Evolutionary conservation across 1,284 basidiomycete species (phyloP), one percentile per base, ranked within the genome.

Genomic region (Phellopilus nigrolimitatus): DNA sequence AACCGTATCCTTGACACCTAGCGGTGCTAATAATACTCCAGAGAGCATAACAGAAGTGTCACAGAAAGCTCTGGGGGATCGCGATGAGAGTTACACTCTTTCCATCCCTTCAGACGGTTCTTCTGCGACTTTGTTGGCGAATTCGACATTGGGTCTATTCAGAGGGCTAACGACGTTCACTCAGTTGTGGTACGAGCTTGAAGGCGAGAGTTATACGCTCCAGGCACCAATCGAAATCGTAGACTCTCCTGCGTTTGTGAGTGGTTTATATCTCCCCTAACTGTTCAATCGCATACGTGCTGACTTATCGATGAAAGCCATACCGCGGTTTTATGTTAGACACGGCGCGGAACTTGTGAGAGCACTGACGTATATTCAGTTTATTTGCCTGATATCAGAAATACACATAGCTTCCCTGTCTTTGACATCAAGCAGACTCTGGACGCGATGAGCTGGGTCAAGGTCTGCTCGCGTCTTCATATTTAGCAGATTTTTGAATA

Each of bases 391-490:
- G 12, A 24, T 30, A 15, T 4, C 39, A 30, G 4, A 33, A 19
- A 1, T 48, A 21, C 17, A 46, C 25, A 5, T 55, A 87, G 85
- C 63, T 88, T 84, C 68, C 76, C 85, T 0, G 73, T 85, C 5
- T 43, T 63, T 0, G 82, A 87, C 59, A 78, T 94, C 61, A 74
- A 83, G 52, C 77, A 83, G 27, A 87, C 84, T 5, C 65, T 97
- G 15, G 86, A 93, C 58, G 82, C 87, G 1, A 93, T 94, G 91
- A 84, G 84, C 55, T 82, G 80, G 78, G 86, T 88, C 58, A 97
- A 95, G 73, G 81, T 89, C 47, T 63, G 71, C 53, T 49, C 53
- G 53, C 34, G 21, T 34, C 37, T 25, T 15, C 22, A 27, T 28
- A 10, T 52, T 57, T 56, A 39, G 45, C 47, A 46, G 40, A 21